Evolutionary conservation across 495 filamentous ascomycete species (phyloP), one percentile per base, ranked within the genome.

Genomic region (Podospora pseudocomata): DNA sequence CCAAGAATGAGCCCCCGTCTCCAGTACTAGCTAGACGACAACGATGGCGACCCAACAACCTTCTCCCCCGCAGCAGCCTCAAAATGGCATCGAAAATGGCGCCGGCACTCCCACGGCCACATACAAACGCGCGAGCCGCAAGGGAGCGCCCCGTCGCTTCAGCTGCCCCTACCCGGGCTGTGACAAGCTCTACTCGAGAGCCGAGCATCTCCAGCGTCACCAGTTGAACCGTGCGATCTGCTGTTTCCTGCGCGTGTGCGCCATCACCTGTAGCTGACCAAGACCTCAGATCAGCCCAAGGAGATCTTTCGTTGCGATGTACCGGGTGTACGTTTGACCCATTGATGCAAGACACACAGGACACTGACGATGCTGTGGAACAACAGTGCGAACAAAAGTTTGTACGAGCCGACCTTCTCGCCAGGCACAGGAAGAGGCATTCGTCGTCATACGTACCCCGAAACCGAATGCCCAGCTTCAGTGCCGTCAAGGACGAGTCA

Each of bases 221-320:
- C 77, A 81, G 70, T 72, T 83, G 44, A 82, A 81, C 68, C 80
- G 81, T 84, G 74, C 71, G 80, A 60, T 26, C 30, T 16, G 2
- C 64, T 63, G 18, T 28, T 57, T 32, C 62, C 15, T 49, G 58
- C 55, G 56, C 9, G 23, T 67, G 30, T 44, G 32, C 20, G 5
- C 18, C 27, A 63, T 68, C 58, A 59, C 27, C 28, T 65, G 59
- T 49, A 62, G 71, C 72, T 77, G 70, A 72, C 66, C 44, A 26
- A n/a, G 62, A 90, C 71, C 90, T 92, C 39, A 81, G 94, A 95
- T 91, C 88, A 80, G 83, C 94, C 95, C 56, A 97, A 97, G 79
- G 91, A 96, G 74, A 97, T 99, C 67, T 99, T 94, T 78, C 86
- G 85, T 63, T 99, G 95, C 82, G 92, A 97, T 79, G 91, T 93